These are phyloP conservation scores for Monosporozyma solicola DNA, from an alignment of 805 yeast genomes.

Conservation along the genomic window DNA sequence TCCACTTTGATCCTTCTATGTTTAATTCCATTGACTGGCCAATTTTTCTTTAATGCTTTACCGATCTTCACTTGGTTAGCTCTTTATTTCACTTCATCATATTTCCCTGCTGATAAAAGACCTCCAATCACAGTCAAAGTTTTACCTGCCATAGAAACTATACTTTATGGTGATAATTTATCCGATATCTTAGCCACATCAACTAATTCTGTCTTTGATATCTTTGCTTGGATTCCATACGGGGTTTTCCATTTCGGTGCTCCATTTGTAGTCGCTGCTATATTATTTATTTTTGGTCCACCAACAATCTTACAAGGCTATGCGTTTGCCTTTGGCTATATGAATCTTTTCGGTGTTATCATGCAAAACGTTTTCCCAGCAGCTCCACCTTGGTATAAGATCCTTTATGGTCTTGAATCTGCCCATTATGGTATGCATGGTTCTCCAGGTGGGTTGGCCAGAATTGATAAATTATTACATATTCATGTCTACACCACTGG, in stretches of 20 bases:
- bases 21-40: slow-evolving; percentile 68
- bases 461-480: slow-evolving; percentile 75
- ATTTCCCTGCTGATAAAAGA: slow-evolving; percentile 63
- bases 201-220: slow-evolving; percentile 55
- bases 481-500: slow-evolving; percentile 74
- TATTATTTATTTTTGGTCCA: slow-evolving; percentile 81
- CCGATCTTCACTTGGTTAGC: slow-evolving; percentile 85
- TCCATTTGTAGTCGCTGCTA: slow-evolving; percentile 76
- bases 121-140: slow-evolving; percentile 87
- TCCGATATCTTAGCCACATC: slow-evolving; percentile 73
- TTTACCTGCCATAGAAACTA: slow-evolving; percentile 85
- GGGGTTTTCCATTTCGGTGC: slow-evolving; percentile 86
- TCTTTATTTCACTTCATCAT: slow-evolving; percentile 66
- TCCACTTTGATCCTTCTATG: slow-evolving; percentile 38
- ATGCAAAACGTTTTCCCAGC: slow-evolving; percentile 81
- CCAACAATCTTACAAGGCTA: slow-evolving; percentile 77
- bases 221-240: slow-evolving; percentile 93
- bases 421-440: slow-evolving; percentile 90
- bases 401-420: slow-evolving; percentile 73
- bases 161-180: slow-evolving; percentile 83
- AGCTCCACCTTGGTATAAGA: slow-evolving; percentile 97
- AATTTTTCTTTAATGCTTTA: slow-evolving; percentile 72
- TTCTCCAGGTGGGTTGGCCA: slow-evolving; percentile 88
- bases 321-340: slow-evolving; percentile 90
- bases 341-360: slow-evolving; percentile 80